phyloP scores from a whole-genome alignment of 1,284 basidiomycete genomes.

The Phellinidium pouzarii region DNA sequence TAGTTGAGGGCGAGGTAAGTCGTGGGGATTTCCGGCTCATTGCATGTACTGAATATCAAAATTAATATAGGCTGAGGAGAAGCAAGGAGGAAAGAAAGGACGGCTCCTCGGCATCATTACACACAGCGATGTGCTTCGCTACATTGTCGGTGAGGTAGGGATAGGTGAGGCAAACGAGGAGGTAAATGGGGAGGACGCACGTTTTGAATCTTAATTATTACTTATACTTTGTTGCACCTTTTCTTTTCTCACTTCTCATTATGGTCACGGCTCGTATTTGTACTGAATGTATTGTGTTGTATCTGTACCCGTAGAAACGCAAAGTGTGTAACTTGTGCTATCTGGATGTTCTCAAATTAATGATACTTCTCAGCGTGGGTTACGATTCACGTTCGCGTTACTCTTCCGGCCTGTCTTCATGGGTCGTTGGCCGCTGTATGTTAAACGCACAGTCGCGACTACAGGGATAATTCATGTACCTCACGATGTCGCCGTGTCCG shows the following conservation, averaged over 20 bases:
- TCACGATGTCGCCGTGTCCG: constrained; percentile 23
- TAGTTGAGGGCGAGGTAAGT: constrained; percentile 79
- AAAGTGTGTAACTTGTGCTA: too few species aligned
- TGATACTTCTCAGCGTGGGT: too few species aligned
- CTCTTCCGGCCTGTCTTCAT: not conserved
- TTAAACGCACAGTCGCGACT: constrained; percentile 24
- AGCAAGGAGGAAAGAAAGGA: constrained; percentile 73
- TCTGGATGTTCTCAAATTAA: too few species aligned
- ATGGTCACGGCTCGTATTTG: not conserved
- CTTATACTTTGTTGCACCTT: not conserved
- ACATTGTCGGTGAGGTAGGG: constrained; percentile 66
- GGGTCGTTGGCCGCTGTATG: constrained; percentile 11
- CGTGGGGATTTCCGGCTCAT: not conserved
- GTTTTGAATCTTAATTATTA: constrained; percentile 2
- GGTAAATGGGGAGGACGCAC: constrained; percentile 8
- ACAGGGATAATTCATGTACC: constrained; percentile 26
- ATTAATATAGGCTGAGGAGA: constrained; percentile 61
- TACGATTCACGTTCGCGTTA: not conserved
- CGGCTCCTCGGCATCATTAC: constrained; percentile 85
- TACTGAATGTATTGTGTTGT: constrained; percentile 15
- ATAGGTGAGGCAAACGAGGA: constrained; percentile 39
- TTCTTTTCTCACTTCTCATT: not conserved
- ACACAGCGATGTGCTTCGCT: constrained; percentile 84
- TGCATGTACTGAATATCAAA: constrained; percentile 16
- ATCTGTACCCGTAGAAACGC: constrained; percentile 13